Conservation (phyloP, 768 basidiomycete genomes). For the Galerina marginata region DNA sequence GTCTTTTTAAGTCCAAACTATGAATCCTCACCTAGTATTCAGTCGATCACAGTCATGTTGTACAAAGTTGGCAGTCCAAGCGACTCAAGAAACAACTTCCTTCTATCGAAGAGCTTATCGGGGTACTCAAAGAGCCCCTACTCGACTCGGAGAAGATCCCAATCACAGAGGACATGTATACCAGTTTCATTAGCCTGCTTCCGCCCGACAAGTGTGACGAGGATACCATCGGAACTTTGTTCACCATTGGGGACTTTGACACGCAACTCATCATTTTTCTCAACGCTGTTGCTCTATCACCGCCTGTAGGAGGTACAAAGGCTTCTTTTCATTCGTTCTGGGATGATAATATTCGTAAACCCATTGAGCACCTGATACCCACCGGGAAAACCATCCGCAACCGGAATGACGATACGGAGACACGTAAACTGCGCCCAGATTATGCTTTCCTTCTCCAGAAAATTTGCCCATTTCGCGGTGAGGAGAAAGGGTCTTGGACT, state of each 20-base stretch:
- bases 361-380: slow-evolving; percentile 25
- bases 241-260: not conserved
- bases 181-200: not conserved
- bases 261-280: not conserved
- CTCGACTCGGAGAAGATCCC: not conserved
- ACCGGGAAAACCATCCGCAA: slow-evolving; percentile 24
- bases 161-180: not conserved
- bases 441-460: slow-evolving; percentile 22
- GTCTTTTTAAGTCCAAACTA: not conserved
- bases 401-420: slow-evolving; percentile 20
- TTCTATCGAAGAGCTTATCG: not conserved
- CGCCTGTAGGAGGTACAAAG: slow-evolving; percentile 11
- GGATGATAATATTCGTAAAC: slow-evolving; percentile 29
- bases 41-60: not conserved
- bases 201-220: not conserved
- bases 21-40: not conserved
- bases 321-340: slow-evolving; percentile 22
- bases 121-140: not conserved
- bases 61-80: not conserved
- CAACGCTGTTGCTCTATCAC: not conserved
- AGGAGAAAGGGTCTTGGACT: slow-evolving; percentile 24
- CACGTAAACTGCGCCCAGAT: slow-evolving; percentile 23
- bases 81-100: not conserved
- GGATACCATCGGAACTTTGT: not conserved
- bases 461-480: slow-evolving; percentile 29